Conservation (phyloP, 768 basidiomycete species). For the Lactarius psammicola region DNA sequence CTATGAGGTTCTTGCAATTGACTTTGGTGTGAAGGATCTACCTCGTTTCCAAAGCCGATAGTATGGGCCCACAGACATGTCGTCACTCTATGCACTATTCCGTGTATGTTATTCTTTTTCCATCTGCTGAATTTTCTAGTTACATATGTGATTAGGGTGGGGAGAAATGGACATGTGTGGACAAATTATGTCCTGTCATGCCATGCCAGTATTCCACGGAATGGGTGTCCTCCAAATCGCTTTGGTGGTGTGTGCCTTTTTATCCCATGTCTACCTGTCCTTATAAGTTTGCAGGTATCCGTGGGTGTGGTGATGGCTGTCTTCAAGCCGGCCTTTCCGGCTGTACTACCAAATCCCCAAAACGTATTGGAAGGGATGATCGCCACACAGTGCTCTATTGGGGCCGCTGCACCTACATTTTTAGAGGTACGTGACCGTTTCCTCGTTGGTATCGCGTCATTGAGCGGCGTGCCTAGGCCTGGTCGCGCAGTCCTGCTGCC, state of each 20-base stretch:
- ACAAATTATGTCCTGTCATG: constrained; percentile 32
- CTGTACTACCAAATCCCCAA: constrained; percentile 35
- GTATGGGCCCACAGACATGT: constrained; percentile 28
- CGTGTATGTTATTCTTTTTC: constrained; percentile 12
- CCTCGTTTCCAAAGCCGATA: constrained; percentile 35
- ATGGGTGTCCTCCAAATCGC: constrained; percentile 35
- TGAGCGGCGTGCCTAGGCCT: constrained; percentile 25
- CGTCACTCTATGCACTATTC: constrained; percentile 20
- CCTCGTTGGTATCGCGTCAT: neutral
- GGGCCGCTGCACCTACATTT: constrained; percentile 36
- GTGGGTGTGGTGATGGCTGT: constrained; percentile 34
- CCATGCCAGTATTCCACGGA: constrained; percentile 37
- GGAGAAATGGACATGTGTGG: constrained; percentile 32
- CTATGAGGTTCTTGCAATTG: neutral
- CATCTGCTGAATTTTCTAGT: neutral
- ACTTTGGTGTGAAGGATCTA: constrained; percentile 29
- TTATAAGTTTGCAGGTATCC: constrained; percentile 28
- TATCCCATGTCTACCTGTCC: neutral
- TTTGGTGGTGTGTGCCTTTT: constrained; percentile 27
- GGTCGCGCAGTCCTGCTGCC: constrained; percentile 29
- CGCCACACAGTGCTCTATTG: constrained; percentile 30
- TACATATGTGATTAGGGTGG: constrained; percentile 18
- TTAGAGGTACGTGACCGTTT: constrained; percentile 33
- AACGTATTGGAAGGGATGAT: constrained; percentile 34
- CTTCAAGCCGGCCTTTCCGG: constrained; percentile 35